Percentiles rank a stretch among this genome's conserved stretches.
Evolutionary conservation across 441 rosid species (phyloP).

Genomic region (Hura crepitans): DNA sequence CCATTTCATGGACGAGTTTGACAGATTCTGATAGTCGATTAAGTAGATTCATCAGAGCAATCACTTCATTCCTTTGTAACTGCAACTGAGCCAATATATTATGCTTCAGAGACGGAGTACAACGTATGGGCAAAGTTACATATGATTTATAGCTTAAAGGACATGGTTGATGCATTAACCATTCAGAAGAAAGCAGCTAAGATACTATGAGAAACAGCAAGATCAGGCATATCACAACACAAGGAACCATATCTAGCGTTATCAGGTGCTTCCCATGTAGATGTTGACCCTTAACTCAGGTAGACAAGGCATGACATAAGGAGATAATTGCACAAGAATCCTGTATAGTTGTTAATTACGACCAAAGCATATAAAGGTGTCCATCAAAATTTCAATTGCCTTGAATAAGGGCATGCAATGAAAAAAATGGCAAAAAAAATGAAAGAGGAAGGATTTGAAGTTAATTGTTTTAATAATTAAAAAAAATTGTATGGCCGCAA

Average conservation of each 20-base stretch:
- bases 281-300: too few relatives aligned
- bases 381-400: background rate
- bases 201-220: background rate
- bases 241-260: background rate
- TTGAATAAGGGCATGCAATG: background rate
- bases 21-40: constrained; percentile 75
- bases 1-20: constrained; percentile 59
- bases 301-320: too few relatives aligned
- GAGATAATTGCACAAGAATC: too few relatives aligned
- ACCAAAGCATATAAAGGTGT: background rate
- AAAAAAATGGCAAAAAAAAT: too few relatives aligned
- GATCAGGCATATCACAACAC: background rate
- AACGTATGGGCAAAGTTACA: background rate
- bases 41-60: constrained; percentile 69
- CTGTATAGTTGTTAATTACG: background rate
- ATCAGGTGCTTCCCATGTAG: background rate
- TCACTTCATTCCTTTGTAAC: constrained; percentile 82
- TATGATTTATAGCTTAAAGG: too few relatives aligned
- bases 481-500: background rate
- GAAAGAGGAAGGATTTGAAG: background rate
- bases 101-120: constrained; percentile 2
- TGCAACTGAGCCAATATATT: constrained; percentile 40
- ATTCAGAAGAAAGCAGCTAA: background rate
- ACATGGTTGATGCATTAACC: background rate
- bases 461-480: background rate